phyloP scores from a whole-genome alignment of 352 stramenopile genomes.

The Pythium rishiriense region DNA sequence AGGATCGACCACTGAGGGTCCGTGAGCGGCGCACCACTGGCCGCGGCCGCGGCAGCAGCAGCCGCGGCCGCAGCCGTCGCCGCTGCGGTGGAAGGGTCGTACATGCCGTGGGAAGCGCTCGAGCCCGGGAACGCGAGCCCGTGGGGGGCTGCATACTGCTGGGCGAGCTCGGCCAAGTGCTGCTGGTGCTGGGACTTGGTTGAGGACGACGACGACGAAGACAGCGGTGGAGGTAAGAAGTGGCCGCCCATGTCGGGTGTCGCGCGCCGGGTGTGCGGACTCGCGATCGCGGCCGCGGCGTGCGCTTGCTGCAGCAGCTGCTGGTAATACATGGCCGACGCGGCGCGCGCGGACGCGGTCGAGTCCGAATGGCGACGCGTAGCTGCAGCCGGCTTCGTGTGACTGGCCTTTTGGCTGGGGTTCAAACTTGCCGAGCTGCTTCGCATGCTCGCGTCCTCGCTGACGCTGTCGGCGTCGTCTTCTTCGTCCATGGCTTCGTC shows the following conservation, averaged over 20 bases:
- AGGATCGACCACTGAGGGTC: constrained; percentile 81
- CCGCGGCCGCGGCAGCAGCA: constrained; percentile 21
- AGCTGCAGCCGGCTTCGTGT: neutral
- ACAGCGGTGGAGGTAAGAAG: neutral
- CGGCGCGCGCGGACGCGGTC: neutral
- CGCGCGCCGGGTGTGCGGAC: constrained; percentile 7
- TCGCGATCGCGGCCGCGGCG: constrained; percentile 3
- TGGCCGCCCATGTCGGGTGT: neutral
- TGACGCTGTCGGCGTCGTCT: constrained; percentile 20
- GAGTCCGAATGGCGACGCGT: constrained; percentile 15
- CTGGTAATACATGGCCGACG: constrained; percentile 22
- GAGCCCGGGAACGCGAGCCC: constrained; percentile 6
- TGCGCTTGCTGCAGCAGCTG: constrained; percentile 26
- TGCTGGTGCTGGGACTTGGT: constrained; percentile 11
- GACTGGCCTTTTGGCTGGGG: neutral
- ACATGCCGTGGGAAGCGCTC: constrained; percentile 4
- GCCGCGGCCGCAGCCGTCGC: constrained; percentile 22
- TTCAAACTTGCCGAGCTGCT: neutral
- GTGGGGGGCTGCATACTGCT: constrained; percentile 24
- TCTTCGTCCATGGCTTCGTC: constrained; percentile 20
- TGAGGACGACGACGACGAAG: neutral
- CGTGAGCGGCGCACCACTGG: constrained; percentile 31
- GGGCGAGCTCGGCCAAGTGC: constrained; percentile 15
- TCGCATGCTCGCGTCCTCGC: constrained; percentile 18
- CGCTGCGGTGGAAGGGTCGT: constrained; percentile 14